Evolutionary conservation across 108 stramenopile species (phyloP), one percentile per base, ranked within the genome.

Genomic region (Schizochytrium sp.): DNA sequence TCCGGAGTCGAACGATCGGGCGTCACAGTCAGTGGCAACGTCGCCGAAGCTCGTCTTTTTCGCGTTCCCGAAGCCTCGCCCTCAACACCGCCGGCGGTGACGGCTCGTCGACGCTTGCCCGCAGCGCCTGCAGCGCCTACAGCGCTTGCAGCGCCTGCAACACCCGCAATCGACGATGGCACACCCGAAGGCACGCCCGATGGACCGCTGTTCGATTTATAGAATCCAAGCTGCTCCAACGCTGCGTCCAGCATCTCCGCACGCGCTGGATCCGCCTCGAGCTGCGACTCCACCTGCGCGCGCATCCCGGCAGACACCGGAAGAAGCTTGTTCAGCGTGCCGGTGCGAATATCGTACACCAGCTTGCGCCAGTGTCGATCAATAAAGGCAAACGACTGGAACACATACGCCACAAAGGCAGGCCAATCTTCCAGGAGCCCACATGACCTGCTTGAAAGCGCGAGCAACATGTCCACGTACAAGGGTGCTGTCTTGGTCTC

Each of bases 281-380:
- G 23, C 12, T 21, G 28, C 25, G n/a, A 6, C 51, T 83, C 76
- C 8, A 83, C 76, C 6, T 18, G 12, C 23, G 19, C 51, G 25
- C 76, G 76, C 51, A 83, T 8, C 4, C 6, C 4, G 44, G 48
- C 28, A 83, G 45, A 47, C 25, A 83, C 25, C 6, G 76, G 76
- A 34, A 83, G 76, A 12, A 25, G 6, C 23, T 83, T 83, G 51
- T 83, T 53, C 10, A 83, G n/a, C 51, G 76, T 83, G 44, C 76
- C 76, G 0, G 76, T 83, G 18, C 76, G 76, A 4, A 83, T 83
- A 45, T 83, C 76, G 51, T 83, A 53, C 3, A 53, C 76, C 0
- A 83, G 51, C 51, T 83, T 83, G 45, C 76, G 45, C 76, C 76
- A 83, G 76, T 83, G 76, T 18, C 76, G 76, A 12, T 53, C 76